Conservation (phyloP, 2,329 filamentous ascomycete species). For the Byssochlamys sp. region DNA sequence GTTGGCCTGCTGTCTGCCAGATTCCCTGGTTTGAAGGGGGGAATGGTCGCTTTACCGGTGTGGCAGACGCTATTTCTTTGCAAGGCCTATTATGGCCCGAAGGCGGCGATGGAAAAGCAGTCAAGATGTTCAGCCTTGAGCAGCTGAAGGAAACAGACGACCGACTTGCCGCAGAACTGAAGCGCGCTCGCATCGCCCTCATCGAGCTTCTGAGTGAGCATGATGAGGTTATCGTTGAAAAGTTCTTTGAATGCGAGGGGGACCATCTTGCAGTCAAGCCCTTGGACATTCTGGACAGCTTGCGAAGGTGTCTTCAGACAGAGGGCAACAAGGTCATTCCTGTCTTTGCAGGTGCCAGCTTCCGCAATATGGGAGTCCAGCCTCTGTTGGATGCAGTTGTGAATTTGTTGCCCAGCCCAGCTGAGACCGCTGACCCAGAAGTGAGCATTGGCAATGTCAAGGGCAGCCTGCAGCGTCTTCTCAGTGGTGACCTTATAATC, state of each 20-base stretch:
- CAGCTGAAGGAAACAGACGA: slow-evolving; percentile 43
- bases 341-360: slow-evolving; percentile 82
- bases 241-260: slow-evolving; percentile 68
- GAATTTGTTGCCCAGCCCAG: slow-evolving; percentile 75
- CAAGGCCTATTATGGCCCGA: slow-evolving; percentile 65
- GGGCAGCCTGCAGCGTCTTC: slow-evolving; percentile 44
- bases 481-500: slow-evolving; percentile 38
- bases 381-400: slow-evolving; percentile 80
- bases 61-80: slow-evolving; percentile 72
- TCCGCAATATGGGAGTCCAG: slow-evolving; percentile 88
- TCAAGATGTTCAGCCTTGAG: slow-evolving; percentile 48
- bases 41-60: slow-evolving; percentile 66
- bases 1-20: slow-evolving; percentile 84
- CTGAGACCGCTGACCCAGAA: slow-evolving; percentile 68
- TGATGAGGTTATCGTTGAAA: slow-evolving; percentile 76
- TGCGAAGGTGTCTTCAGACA: slow-evolving; percentile 63
- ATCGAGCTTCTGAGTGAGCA: slow-evolving; percentile 79
- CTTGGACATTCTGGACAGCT: slow-evolving; percentile 58
- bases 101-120: slow-evolving; percentile 54
- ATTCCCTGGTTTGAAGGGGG: slow-evolving; percentile 81
- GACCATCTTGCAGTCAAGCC: slow-evolving; percentile 60
- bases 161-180: slow-evolving; percentile 55
- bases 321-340: slow-evolving; percentile 64
- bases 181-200: slow-evolving; percentile 63
- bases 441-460: slow-evolving; percentile 55